Evolutionary conservation across 176 grass and related monocot species (phyloP).

Genomic region (Cenchrus americanus): DNA sequence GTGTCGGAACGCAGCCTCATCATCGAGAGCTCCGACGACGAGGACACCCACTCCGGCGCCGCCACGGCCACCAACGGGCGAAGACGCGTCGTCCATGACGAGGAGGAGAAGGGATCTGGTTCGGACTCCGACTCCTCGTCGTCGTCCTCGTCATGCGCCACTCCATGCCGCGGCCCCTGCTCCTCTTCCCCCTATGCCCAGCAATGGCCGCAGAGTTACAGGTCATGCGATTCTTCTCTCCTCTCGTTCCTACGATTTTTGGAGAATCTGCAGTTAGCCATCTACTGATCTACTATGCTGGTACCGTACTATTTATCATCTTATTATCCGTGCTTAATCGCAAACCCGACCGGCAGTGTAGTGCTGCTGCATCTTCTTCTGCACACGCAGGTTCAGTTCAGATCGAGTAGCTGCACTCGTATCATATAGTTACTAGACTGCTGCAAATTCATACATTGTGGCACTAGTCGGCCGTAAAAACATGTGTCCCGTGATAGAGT

Average conservation of each 20-base stretch:
- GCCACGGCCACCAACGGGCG: neutral
- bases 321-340: neutral
- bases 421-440: neutral
- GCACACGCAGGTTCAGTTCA: neutral
- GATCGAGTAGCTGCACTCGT: neutral
- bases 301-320: neutral
- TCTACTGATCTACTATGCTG: neutral
- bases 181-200: constrained; percentile 59
- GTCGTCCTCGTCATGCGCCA: constrained; percentile 58
- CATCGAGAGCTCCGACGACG: constrained; percentile 70
- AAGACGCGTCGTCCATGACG: neutral
- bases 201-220: constrained; percentile 98
- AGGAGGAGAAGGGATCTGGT: neutral
- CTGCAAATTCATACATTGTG: neutral
- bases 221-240: constrained; percentile 41
- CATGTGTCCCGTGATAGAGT: neutral
- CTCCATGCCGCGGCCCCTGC: constrained; percentile 24
- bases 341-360: neutral
- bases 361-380: neutral
- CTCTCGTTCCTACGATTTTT: neutral
- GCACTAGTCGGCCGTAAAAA: neutral
- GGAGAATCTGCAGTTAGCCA: neutral
- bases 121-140: constrained; percentile 39
- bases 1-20: constrained; percentile 58
- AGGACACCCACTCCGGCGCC: constrained; percentile 23